Evolutionary conservation across 805 yeast species (phyloP), one percentile per base, ranked within the genome.

Genomic region (Candida quercuum): DNA sequence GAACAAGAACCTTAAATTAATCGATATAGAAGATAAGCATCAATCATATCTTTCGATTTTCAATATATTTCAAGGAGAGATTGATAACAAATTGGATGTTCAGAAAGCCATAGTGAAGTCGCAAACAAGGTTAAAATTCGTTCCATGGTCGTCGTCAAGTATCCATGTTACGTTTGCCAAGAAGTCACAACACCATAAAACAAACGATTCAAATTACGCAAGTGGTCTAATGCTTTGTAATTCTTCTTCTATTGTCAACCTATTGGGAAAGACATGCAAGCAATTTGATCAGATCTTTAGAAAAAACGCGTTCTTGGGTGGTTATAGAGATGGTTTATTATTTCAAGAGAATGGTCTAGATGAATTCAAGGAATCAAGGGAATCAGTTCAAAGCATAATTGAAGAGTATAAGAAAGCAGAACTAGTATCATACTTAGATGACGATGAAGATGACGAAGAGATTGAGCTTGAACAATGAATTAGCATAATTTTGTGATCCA

Each of bases 191-290:
- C 83, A 64, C 40, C 41, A 46, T 23, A 28, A 36, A 19, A 52
- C 56, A 3, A 35, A 47, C 8, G 61, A 61, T 28, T 64, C 71
- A 7, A 60, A 70, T 24, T 66, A 70, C 37, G 76, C 86, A 4
- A 81, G 80, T 47, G 98, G 98, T 1, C 67, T 88, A 45, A 86
- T 83, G 78, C 65, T 93, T 18, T 74, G 94, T 5, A 93, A 93
- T 59, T 78, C 85, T 36, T 81, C 97, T 0, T 76, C 88, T 2
- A 76, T 91, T 10, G 71, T 79, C 3, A 71, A 78, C 12, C 64
- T 87, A 14, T 70, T 93, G 41, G 70, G 73, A 23, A 77, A 80
- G 44, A 78, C 84, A 0, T 68, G 88, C 23, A 71, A 68, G 35
- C 91, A 88, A 49, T 93, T 81, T 58, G 96, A 91, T 49, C 73